Percentiles rank a stretch among this genome's conserved stretches.
phyloP scores from a whole-genome alignment of 331 rosid genomes.

The Phaseolus coccineus region DNA sequence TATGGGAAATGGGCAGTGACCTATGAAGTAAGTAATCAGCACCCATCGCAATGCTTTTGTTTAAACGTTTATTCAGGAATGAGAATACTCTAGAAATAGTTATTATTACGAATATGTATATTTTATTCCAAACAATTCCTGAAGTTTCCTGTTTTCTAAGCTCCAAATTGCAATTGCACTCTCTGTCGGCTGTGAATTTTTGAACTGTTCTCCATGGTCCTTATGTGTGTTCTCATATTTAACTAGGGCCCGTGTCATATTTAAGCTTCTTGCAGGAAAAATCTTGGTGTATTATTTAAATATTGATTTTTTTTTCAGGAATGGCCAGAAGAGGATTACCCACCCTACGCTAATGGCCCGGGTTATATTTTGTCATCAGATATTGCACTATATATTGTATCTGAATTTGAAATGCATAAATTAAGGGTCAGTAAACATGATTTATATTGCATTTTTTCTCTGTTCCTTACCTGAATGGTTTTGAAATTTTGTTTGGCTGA shows the following conservation, averaged over 20 bases:
- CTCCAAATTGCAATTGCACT: neutral
- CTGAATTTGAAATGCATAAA: conserved; percentile 66
- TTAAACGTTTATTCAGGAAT: neutral
- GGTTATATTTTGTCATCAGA: conserved; percentile 80
- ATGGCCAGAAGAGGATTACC: conserved; percentile 89
- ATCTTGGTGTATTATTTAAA: neutral
- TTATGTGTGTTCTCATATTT: neutral
- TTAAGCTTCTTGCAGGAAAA: neutral
- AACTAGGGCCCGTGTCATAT: neutral
- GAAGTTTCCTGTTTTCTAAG: neutral
- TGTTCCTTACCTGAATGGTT: neutral
- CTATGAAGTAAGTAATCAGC: conserved; percentile 64
- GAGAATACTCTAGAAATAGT: conserved; percentile 6
- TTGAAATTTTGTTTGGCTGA: conserved; percentile 21
- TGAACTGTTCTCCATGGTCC: neutral
- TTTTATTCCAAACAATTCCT: conserved; percentile 13
- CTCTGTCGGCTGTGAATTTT: neutral
- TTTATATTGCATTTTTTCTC: neutral
- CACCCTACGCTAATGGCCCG: conserved; percentile 90
- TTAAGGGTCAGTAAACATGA: conserved; percentile 61
- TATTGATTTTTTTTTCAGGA: conserved; percentile 57
- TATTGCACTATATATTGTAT: conserved; percentile 61
- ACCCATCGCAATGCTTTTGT: conserved; percentile 12
- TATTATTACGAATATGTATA: neutral
- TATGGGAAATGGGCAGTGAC: conserved; percentile 96